Conservation (phyloP, 768 basidiomycete genomes). For the Amanita molliuscula region DNA sequence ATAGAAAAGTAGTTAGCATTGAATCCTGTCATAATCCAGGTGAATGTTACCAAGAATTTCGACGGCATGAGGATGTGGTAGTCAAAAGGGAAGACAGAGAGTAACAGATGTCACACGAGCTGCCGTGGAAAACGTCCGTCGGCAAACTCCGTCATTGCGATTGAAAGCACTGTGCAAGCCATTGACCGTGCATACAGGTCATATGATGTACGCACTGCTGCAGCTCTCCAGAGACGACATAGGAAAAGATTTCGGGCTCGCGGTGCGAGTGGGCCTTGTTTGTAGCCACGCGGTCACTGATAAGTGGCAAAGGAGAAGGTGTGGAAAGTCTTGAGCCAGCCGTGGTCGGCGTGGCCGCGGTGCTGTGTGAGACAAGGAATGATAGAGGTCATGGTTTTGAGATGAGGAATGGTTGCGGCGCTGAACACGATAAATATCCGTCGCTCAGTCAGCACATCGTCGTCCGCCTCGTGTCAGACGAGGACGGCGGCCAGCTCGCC, state of each 20-base stretch:
- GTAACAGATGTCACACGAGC: too few species aligned
- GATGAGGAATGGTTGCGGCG: too few species aligned
- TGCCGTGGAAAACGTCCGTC: too few species aligned
- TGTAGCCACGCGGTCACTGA: slow-evolving; percentile 66
- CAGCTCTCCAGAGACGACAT: slow-evolving; percentile 70
- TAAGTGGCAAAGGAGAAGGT: slow-evolving; percentile 71
- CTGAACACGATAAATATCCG: neutral
- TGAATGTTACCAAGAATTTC: too few species aligned
- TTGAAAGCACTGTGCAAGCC: too few species aligned
- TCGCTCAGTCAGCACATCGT: slow-evolving; percentile 45
- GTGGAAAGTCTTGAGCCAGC: slow-evolving; percentile 83
- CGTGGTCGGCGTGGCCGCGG: slow-evolving; percentile 69
- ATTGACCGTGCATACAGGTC: too few species aligned
- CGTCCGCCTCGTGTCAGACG: slow-evolving; percentile 88
- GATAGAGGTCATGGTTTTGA: slow-evolving; percentile 20
- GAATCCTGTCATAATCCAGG: too few species aligned
- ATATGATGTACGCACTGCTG: too few species aligned
- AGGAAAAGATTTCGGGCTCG: slow-evolving; percentile 89
- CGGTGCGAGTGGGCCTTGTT: slow-evolving; percentile 68
- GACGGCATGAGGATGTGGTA: too few species aligned
- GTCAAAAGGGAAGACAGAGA: too few species aligned
- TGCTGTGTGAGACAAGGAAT: slow-evolving; percentile 48
- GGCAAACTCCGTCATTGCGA: too few species aligned
- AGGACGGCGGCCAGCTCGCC: slow-evolving; percentile 72
- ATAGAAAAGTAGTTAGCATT: too few species aligned